Percentiles rank a stretch among this genome's conserved stretches.
Conservation (phyloP, 768 basidiomycete genomes). For the Phylloporus arenicola region DNA sequence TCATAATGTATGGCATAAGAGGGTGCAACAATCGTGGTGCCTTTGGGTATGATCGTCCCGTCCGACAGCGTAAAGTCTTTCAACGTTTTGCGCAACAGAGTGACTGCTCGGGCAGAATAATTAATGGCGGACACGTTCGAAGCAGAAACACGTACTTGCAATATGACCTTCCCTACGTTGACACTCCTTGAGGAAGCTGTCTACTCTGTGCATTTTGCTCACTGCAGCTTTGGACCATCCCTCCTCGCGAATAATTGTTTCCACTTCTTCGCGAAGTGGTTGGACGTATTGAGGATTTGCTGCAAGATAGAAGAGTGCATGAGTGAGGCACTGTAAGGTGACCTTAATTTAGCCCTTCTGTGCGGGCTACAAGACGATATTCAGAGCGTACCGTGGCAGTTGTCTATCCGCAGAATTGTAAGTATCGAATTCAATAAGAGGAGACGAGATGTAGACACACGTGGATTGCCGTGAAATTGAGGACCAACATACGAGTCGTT, state of each 20-base stretch:
- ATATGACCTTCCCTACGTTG: background rate
- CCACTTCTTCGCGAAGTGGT: background rate
- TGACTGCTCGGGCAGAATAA: background rate
- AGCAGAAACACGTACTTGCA: background rate
- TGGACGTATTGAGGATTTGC: background rate
- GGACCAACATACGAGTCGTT: background rate
- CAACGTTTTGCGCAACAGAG: background rate
- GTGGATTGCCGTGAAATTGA: background rate
- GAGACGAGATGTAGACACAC: background rate
- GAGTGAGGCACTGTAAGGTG: background rate
- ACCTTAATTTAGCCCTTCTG: background rate
- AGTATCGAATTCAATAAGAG: background rate
- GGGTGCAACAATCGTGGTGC: background rate
- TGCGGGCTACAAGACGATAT: too few relatives aligned
- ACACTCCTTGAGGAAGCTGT: background rate
- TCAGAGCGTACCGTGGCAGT: background rate
- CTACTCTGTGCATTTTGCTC: background rate
- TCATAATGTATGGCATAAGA: background rate
- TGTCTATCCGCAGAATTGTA: background rate
- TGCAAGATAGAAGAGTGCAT: background rate
- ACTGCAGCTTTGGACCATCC: background rate
- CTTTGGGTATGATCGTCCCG: background rate
- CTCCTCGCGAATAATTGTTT: background rate
- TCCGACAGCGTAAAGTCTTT: background rate
- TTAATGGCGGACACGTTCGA: background rate